Percentiles rank a stretch among this genome's conserved stretches.
Evolutionary conservation across 139 green algal species (phyloP).

Genomic region (Mychonastes homosphaera): DNA sequence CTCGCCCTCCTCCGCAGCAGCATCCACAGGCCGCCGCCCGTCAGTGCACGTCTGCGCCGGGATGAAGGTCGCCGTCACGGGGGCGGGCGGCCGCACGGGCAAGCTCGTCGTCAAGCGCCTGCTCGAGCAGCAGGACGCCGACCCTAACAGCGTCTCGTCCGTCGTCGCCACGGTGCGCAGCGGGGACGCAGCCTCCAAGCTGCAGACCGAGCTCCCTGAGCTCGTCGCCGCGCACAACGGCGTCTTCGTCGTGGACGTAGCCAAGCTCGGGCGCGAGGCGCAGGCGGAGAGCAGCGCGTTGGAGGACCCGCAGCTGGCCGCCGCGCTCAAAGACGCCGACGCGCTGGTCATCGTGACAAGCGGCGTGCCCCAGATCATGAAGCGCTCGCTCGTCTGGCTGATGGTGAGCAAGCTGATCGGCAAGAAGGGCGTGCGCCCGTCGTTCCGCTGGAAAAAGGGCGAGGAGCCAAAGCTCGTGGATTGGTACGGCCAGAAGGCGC

Average conservation of each 20-base stretch:
- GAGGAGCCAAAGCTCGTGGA: no score
- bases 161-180: conserved; percentile 40
- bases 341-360: conserved; percentile 42
- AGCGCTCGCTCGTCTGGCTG: conserved; percentile 6
- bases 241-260: neutral
- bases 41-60: no score
- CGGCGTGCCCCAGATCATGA: conserved; percentile 28
- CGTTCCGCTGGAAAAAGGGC: conserved; percentile 3
- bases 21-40: no score
- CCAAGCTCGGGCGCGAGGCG: neutral
- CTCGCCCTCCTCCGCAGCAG: no score
- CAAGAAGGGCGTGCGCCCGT: conserved; percentile 21
- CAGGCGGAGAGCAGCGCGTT: conserved; percentile 4
- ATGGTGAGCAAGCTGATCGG: conserved; percentile 26
- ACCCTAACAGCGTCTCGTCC: conserved; percentile 25
- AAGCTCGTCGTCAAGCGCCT: conserved; percentile 58
- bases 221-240: neutral
- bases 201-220: no score
- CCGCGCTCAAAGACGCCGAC: conserved; percentile 26
- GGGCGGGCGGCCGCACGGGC: conserved; percentile 58
- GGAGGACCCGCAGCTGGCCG: conserved; percentile 7
- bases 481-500: conserved; percentile 70
- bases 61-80: conserved; percentile 56
- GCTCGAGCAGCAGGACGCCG: conserved; percentile 20
- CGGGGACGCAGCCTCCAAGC: conserved; percentile 17